Evolutionary conservation across 2,329 filamentous ascomycete species (phyloP).

Genomic region (Nannizziopsis arthrosporioides): DNA sequence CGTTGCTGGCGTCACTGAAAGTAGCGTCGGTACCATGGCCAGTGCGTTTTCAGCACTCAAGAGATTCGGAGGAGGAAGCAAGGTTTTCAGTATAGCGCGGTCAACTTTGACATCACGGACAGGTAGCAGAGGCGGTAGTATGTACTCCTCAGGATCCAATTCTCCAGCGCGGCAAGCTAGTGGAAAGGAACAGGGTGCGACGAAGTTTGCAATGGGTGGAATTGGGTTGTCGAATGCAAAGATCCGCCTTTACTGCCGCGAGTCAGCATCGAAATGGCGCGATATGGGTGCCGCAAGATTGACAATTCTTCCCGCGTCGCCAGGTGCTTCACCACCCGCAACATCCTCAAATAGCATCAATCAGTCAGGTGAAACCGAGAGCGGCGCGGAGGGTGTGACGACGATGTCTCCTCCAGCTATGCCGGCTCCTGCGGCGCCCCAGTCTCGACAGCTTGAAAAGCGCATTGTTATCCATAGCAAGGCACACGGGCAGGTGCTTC

Average conservation of each 20-base stretch:
- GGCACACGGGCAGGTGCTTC: conserved; percentile 52
- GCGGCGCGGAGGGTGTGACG: not conserved
- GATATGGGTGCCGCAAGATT: conserved; percentile 78
- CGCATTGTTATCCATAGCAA: conserved; percentile 68
- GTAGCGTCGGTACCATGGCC: conserved; percentile 63
- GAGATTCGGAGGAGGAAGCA: conserved; percentile 59
- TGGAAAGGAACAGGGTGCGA: conserved; percentile 37
- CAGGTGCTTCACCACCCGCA: conserved; percentile 23
- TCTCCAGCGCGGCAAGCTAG: conserved; percentile 49
- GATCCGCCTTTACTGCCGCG: conserved; percentile 72
- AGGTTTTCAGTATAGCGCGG: conserved; percentile 69
- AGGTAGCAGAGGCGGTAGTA: conserved; percentile 43
- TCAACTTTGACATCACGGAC: conserved; percentile 57
- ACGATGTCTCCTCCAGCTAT: conserved; percentile 14
- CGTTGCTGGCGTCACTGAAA: conserved; percentile 54
- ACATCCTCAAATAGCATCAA: conserved; percentile 19
- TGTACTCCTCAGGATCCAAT: conserved; percentile 44
- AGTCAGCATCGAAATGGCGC: conserved; percentile 68
- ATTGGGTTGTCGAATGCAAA: conserved; percentile 61
- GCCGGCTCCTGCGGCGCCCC: conserved; percentile 10
- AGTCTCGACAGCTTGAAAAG: conserved; percentile 61
- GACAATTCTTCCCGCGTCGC: conserved; percentile 55
- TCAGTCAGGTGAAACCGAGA: conserved; percentile 18
- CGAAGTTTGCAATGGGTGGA: conserved; percentile 46
- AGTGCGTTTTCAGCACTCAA: conserved; percentile 69